A percentile compares a stretch with the other conserved stretches of the same genome.
Evolutionary conservation across 306 rosid species (phyloP).

Genomic region (Corylus avellana): DNA sequence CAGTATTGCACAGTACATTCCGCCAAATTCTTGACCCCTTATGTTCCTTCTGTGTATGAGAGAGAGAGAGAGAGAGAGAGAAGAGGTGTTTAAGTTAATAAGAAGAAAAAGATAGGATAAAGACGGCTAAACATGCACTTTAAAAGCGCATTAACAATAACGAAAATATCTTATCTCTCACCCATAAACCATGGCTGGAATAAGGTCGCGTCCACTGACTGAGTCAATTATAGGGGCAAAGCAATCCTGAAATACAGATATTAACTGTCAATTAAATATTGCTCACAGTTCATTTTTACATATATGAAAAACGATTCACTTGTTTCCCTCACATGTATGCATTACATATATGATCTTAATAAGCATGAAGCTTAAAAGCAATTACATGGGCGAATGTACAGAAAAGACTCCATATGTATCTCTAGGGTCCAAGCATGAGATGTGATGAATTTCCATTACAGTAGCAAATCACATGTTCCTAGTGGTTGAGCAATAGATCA

Average conservation of each 20-base stretch:
- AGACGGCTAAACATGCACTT: conserved; percentile 19
- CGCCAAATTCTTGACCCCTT: conserved; percentile 89
- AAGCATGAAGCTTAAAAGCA: background rate
- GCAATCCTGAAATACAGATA: conserved; percentile 69
- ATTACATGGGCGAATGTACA: background rate
- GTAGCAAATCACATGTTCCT: background rate
- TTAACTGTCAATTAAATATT: conserved; percentile 15
- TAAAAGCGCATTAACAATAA: background rate
- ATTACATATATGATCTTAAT: background rate
- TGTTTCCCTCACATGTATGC: background rate
- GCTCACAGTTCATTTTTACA: background rate
- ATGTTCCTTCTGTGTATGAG: conserved; percentile 62
- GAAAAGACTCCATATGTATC: background rate
- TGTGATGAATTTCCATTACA: background rate
- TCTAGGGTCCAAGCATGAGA: background rate
- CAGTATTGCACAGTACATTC: conserved; percentile 87
- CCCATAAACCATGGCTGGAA: conserved; percentile 99
- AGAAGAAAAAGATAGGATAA: conserved; percentile 1
- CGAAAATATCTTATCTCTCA: conserved; percentile 29
- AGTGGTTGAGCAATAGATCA: background rate
- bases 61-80: conserved; percentile 18
- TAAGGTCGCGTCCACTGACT: conserved; percentile 86
- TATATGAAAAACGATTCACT: background rate
- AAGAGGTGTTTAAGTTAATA: conserved; percentile 25
- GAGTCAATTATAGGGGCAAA: conserved; percentile 88